Evolutionary conservation across 2,329 filamentous ascomycete species (phyloP), one percentile per base, ranked within the genome.

Genomic region (Paraphoma sp.): DNA sequence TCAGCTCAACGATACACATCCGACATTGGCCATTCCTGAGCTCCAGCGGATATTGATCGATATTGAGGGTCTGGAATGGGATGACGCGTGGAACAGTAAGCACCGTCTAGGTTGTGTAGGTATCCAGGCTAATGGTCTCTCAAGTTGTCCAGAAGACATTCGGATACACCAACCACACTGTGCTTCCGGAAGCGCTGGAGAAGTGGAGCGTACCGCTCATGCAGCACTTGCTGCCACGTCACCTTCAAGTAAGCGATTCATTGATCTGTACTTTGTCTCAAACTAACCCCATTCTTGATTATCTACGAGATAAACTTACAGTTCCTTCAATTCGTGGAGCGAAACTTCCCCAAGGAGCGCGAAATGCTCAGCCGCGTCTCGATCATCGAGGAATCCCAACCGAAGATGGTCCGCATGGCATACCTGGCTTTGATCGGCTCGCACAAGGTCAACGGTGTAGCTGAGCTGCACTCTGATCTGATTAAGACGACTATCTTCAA

Each of bases 401-500:
- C 93, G 43, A 97, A 98, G 86, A 97, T 97, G 91, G 89, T 99
- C 59, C 90, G 94, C 75, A 99, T 99, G 95, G 95, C 95, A 2
- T 95, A 87, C 78, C 82, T 99, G 49, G 95, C 95, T 61, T 90
- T 98, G 73, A 93, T 99, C 69, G 95, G 95, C 46, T 98, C 95
- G 36, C 95, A 98, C 86, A 99, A 98, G 83, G 93, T 99, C 82
- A 99, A 99, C 68, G 95, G 95, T 76, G 95, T 99, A 36, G 95
- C 95, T 33, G 95, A 99, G 80, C 82, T 99, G 63, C 95, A 99
- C 80, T 99, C 95, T 0, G 95, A 99, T 74, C 84, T 99, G 56
- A 97, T 99, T 83, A 95, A 95, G 83, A 96, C 93, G 0, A 99
- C 95, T n/a, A 96, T 99, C 67, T 98, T 99, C 87, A 97, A 95